Base-by-base conservation (phyloP, 2,329 filamentous ascomycete genomes). In the Epichloe scottii region DNA sequence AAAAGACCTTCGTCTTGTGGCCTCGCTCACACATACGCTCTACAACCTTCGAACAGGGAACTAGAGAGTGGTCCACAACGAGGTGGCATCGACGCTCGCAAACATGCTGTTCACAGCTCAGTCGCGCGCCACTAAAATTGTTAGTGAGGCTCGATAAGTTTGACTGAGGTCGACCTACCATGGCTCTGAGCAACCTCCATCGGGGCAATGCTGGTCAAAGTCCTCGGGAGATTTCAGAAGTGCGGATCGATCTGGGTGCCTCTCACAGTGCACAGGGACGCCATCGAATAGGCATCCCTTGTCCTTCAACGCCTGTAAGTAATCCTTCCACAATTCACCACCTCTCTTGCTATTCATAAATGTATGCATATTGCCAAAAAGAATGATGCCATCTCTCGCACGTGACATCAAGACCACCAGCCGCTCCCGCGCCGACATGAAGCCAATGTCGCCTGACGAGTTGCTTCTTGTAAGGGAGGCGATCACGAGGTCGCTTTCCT, bases 401-500 rank as follows among this genome's bases (percentile, higher is more conserved):
- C 86, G 70, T 0, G 84, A 85, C 1, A 87, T 63, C 2, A 89
- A 64, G 0, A 89, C 85, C 17, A 88, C 88, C 0, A 89, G 62
- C 1, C 86, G 72, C 56, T 89, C 77, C 0, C 78, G 78, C 0
- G 81, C 71, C 0, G 68, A 60, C 71, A 89, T 80, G 61, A 89
- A 89, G 0, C 86, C 85, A 33, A 89, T 85, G 1, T 88, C 80
- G 0, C 78, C 75, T 0, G 60, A 59, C 0, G 58, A 52, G 55
- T 89, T 89, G 61, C 84, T 85, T 4, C 86, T 69, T 0, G 83
- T 87, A 11, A 89, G 63, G 0, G 81, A 84, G 0, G 71, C 77
- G 7, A 90, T 75, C 0, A 89, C 81, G 15, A 90, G 83, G 1
- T 89, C 79, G 38, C 78, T 81, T 56, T 90, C 85, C 59, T 89